A percentile compares a stretch with the other conserved stretches of the same genome.
Conservation (phyloP, 208 protist genomes). For the Balamuthia mandrillaris region DNA sequence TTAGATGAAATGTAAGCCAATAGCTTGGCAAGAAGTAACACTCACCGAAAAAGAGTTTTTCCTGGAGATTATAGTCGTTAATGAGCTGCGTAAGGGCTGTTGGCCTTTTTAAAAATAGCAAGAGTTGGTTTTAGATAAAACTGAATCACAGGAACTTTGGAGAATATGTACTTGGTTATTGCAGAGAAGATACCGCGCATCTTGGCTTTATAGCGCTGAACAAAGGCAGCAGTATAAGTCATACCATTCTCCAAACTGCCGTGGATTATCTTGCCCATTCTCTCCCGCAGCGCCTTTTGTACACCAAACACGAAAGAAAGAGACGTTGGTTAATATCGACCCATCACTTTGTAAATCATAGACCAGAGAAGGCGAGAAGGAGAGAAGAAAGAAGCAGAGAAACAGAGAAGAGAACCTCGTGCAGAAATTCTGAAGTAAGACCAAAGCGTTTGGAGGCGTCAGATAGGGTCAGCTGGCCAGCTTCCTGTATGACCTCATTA, state of each 20-base stretch:
- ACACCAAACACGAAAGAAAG: no score
- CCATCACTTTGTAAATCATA: no score
- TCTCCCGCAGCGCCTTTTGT: slow-evolving; percentile 14
- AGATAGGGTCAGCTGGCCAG: slow-evolving; percentile 46
- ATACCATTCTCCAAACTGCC: slow-evolving; percentile 38
- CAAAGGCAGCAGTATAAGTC: slow-evolving; percentile 57
- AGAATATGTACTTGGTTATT: slow-evolving; percentile 37
- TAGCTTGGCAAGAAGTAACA: background rate
- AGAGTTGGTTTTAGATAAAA: background rate
- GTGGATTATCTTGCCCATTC: slow-evolving; percentile 42
- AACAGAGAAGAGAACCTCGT: background rate
- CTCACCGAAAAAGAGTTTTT: background rate
- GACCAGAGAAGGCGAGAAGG: no score
- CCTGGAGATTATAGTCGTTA: background rate
- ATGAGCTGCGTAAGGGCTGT: background rate
- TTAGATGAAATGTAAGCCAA: background rate
- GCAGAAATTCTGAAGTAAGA: slow-evolving; percentile 52
- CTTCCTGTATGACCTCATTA: slow-evolving; percentile 44
- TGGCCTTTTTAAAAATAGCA: background rate
- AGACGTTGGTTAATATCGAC: no score
- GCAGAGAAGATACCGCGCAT: slow-evolving; percentile 59
- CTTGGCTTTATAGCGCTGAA: slow-evolving; percentile 50
- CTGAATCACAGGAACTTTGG: background rate
- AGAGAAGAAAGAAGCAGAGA: background rate
- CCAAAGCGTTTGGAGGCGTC: slow-evolving; percentile 47